Percentiles rank a stretch among this genome's conserved stretches.
These are phyloP conservation scores for Massospora cicadina DNA, from an alignment of 371 early-diverging fungal species.

Conservation along the genomic window DNA sequence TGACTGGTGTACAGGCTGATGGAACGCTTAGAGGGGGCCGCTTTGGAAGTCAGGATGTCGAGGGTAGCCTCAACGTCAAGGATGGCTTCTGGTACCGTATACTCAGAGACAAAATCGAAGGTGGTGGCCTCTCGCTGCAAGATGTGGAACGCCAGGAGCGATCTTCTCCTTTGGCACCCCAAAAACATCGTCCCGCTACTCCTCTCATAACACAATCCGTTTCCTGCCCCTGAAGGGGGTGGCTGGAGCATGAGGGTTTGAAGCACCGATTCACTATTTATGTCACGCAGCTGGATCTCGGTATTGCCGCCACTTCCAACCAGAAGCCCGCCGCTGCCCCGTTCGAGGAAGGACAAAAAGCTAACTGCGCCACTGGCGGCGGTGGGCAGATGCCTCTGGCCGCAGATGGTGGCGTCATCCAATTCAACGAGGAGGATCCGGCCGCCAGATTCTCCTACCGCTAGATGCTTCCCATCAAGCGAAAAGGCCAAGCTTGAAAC, in stretches of 20 bases:
- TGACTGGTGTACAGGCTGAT: background rate
- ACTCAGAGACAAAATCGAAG: background rate
- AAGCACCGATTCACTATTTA: background rate
- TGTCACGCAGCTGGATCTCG: background rate
- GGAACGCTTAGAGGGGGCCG: background rate
- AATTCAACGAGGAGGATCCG: background rate
- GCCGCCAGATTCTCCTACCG: background rate
- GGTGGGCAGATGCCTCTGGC: background rate
- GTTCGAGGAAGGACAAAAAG: background rate
- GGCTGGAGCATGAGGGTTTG: background rate
- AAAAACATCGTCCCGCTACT: background rate
- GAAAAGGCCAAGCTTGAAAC: background rate
- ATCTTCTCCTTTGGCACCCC: background rate
- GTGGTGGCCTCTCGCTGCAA: background rate
- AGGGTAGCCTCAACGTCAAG: background rate
- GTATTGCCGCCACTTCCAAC: background rate
- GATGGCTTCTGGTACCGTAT: background rate
- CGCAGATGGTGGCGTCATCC: background rate
- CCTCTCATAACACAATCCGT: background rate
- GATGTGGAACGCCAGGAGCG: background rate
- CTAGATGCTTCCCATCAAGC: background rate
- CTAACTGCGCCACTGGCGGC: background rate
- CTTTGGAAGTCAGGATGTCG: background rate
- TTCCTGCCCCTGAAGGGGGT: background rate
- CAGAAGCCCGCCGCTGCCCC: background rate